phyloP scores from a whole-genome alignment of 192 early-diverging fungal genomes.

The Backusella tuberculispora region DNA sequence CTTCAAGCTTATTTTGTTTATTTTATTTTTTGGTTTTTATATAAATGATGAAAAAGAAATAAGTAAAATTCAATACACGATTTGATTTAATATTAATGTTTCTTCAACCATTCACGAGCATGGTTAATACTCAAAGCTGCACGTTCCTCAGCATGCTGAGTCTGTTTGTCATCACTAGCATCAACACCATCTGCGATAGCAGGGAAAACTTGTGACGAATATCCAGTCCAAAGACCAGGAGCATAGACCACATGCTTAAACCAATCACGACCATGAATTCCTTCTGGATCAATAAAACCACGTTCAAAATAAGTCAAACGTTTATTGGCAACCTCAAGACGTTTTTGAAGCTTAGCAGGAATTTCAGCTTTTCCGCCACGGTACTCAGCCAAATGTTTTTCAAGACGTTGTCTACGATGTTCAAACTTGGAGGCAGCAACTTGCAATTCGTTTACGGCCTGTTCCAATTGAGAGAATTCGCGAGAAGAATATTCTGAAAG shows the following conservation, averaged over 20 bases:
- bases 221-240: slow-evolving; percentile 56
- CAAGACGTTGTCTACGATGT: slow-evolving; percentile 31
- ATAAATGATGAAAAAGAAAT: background rate
- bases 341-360: slow-evolving; percentile 37
- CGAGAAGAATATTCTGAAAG: slow-evolving; percentile 17
- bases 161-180: background rate
- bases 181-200: slow-evolving; percentile 54
- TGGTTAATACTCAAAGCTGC: slow-evolving; percentile 23
- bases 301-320: slow-evolving; percentile 52
- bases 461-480: slow-evolving; percentile 9
- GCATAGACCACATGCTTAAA: slow-evolving; percentile 63
- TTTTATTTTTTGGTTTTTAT: background rate
- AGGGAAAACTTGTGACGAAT: slow-evolving; percentile 56
- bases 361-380: background rate
- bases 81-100: background rate
- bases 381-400: slow-evolving; percentile 45
- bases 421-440: slow-evolving; percentile 29
- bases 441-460: slow-evolving; percentile 17
- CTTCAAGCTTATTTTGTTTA: background rate
- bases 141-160: slow-evolving; percentile 24
- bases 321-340: slow-evolving; percentile 49
- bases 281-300: slow-evolving; percentile 57
- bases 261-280: slow-evolving; percentile 60
- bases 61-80: background rate
- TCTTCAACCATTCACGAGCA: slow-evolving; percentile 22